Evolutionary conservation across 495 filamentous ascomycete genomes (phyloP), one percentile per base, ranked within the genome.

Genomic region (Podospora comata): DNA sequence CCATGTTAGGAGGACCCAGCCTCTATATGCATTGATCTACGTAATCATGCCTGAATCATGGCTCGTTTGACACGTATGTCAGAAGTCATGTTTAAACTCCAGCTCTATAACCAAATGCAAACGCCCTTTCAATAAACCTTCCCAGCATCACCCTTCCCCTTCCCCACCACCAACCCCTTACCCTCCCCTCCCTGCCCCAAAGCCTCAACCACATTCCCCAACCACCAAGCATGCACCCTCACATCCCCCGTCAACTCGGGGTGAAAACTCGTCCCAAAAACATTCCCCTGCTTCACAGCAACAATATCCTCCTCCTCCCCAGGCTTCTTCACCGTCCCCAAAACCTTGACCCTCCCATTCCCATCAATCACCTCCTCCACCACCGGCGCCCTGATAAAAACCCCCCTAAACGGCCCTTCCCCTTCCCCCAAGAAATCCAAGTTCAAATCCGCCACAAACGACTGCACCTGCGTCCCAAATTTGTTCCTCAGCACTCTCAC

Each of bases 261-360:
- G 74, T 99, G 96, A 75, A 98, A 99, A 75, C 93, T 97, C 6
- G 93, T 98, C 5, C 93, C 96, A 68, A 99, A 93, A 1, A 97
- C 92, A 80, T 98, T 97, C 15, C 92, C 91, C 79, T 98, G 94
- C 67, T 86, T 84, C 58, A 99, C 92, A 7, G 95, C 95, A 60
- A 99, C 87, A 59, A 99, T 93, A 73, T 96, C 92, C 16, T 88
- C 91, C n/a, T 83, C 82, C 70, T 83, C 83, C 9, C 80, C 75
- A 19, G 55, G n/a, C n/a, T 58, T 54, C 23, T 60, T 48, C n/a
- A 88, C 77, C 26, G 77, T 81, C 0, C 83, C 88, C 71, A 92
- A 73, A 15, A 91, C 74, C 75, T 91, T 85, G 2, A 91, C 87
- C 26, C 69, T 87, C 7, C 80, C 68, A 9, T 85, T 78, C 64